Evolutionary conservation across 441 rosid genomes (phyloP), one percentile per base, ranked within the genome.

Genomic region (Populus tomentosa): DNA sequence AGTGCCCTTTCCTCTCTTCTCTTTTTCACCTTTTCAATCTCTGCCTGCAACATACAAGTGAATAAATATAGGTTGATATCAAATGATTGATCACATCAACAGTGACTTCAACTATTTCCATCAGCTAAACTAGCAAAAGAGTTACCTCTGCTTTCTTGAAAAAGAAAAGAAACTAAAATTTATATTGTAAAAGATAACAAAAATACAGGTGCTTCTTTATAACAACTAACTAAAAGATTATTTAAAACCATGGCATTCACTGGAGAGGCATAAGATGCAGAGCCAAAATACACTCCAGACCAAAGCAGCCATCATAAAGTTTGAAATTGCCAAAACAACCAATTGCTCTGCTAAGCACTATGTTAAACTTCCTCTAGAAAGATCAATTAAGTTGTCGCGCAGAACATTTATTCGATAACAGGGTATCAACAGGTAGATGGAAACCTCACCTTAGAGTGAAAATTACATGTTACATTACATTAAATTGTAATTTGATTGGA

Each of bases 1-100:
- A 87, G 81, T 16, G 98, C 98, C 79, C 98, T 90, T 84, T 95
- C 98, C 84, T 95, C 97, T 87, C 98, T 94, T 85, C 99, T 91
- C 87, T 90, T 94, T 86, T 92, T 95, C 65, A 94, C 98, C 81
- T 94, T 92, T 84, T 95, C 98, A 80, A 95, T 90, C 86, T 95
- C 97, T 2, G 97, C 89, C 98, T 93, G 87, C 82, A 72, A 67
- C 32, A 77, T 33, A 64, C 82, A 69, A 75, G 73, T 21, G 56
- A 71, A 30, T 36, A 74, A 56, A 40, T 59, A 80, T 9, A 36
- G 53, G 65, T 26, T 53, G 68, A 40, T 42, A 70, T 76, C 33
- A 24, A 71, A 42, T 61, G 33, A 40, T 10, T 21, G 21, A 40
- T 6, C 36, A 38, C 46, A 42, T 32, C 73, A 28, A 21, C 53